Conservation (phyloP, 1,284 basidiomycete genomes). For the Anthracocystis walkeri region DNA sequence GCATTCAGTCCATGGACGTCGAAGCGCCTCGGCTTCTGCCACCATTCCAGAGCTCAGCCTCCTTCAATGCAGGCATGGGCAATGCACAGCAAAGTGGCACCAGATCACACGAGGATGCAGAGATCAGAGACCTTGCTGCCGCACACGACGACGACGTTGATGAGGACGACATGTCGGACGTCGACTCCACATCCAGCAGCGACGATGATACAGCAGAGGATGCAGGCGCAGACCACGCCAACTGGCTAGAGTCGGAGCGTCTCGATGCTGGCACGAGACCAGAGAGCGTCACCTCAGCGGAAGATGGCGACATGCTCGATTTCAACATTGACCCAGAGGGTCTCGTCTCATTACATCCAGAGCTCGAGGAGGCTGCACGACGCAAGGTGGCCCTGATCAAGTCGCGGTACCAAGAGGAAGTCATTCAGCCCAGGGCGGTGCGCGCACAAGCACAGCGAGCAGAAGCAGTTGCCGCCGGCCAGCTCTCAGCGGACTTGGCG, state of each 20-base stretch:
- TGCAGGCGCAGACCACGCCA: slow-evolving; percentile 20
- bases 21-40: slow-evolving; percentile 37
- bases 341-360: slow-evolving; percentile 63
- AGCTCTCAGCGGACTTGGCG: slow-evolving; percentile 57
- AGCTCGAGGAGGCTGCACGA: slow-evolving; percentile 62
- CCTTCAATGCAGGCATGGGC: slow-evolving; percentile 12
- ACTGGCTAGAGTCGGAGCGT: slow-evolving; percentile 45
- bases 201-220: slow-evolving; percentile 41
- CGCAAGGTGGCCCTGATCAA: slow-evolving; percentile 60
- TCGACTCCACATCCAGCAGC: slow-evolving; percentile 44
- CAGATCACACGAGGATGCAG: slow-evolving; percentile 25
- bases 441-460: slow-evolving; percentile 56
- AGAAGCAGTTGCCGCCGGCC: slow-evolving; percentile 55
- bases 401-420: slow-evolving; percentile 56
- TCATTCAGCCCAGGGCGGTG: slow-evolving; percentile 55
- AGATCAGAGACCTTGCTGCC: slow-evolving; percentile 27
- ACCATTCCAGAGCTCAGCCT: slow-evolving; percentile 34
- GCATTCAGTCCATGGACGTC: slow-evolving; percentile 46
- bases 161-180: slow-evolving; percentile 48
- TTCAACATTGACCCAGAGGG: slow-evolving; percentile 65
- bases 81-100: slow-evolving; percentile 11
- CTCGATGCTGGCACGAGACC: slow-evolving; percentile 32
- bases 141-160: slow-evolving; percentile 21
- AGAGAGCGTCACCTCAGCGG: slow-evolving; percentile 55
- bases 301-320: slow-evolving; percentile 51